Base-by-base conservation (phyloP, 108 stramenopile species). In the Asterionellopsis glacialis region DNA sequence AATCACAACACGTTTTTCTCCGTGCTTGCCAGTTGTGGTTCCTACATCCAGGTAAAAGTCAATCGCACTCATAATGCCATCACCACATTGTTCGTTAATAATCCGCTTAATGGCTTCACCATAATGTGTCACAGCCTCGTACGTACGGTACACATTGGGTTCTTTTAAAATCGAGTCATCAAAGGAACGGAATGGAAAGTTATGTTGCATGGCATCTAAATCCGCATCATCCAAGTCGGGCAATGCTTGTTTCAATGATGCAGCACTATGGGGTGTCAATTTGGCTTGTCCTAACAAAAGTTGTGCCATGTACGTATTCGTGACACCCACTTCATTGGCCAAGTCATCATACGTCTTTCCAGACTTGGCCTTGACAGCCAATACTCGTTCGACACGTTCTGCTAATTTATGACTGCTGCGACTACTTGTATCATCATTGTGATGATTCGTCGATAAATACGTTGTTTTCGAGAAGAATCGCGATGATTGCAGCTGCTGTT, bases 51-150 rank as follows among this genome's bases (percentile, higher is more conserved):
- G 59, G 47, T 84, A 89, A 41, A 89, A 83, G 55, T 89, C 88
- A 51, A 89, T 89, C 2, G 88, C 88, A 33, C 60, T 64, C 88
- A 89, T 89, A 28, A 89, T 89, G 11, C 88, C 88, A 54, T 89
- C 88, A 0, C 88, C 88, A 44, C 77, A 89, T 53, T 86, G 74
- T 57, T 89, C 88, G 58, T 79, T 84, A 27, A 82, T 79, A 13
- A 84, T 79, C 12, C 65, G 16, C 52, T 82, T 89, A 47, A 85
- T 86, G 2, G 80, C 82, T 49, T 83, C 76, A 38, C 86, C 86
- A 51, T 85, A 74, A 51, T 88, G 86, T 19, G 73, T 75, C 16
- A 88, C 68, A 11, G 86, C 86, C 57, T 85, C 83, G 51, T 84
- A 80, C 0, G 81, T 81, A 28, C 86, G 68, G 64, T 88, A 88